Base-by-base conservation (phyloP, 306 rosid species). In the Quercus cerris region DNA sequence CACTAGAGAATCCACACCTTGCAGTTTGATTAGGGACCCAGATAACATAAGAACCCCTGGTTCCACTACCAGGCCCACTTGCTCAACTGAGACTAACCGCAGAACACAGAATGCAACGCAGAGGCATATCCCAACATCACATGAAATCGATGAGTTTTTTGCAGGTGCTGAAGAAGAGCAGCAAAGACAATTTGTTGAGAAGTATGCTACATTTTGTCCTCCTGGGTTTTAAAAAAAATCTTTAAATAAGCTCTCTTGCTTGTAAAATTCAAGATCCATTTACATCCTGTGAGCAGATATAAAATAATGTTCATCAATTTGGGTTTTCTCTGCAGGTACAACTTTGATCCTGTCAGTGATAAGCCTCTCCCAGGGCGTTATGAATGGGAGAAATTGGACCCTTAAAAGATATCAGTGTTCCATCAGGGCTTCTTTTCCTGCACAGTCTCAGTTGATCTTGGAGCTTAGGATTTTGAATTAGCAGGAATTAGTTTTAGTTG, bases 1-100 rank as follows among this genome's bases (percentile, higher is more conserved):
- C 88, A 88, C 97, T 33, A 85, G 99, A 81, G 99, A 95, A 85
- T 87, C 98, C n/a, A 95, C 99, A 20, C 99, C 97, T 57, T 89
- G 91, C 84, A 93, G 91, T 89, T 84, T 95, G 90, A 93, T 91
- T 81, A 87, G 90, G 88, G 89, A 90, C 64, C 86, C 97, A 0
- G 90, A 93, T 59, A 73, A 70, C 75, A 61, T 91, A 77, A 68
- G 87, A 76, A 85, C 97, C 44, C 99, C 99, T 1, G 88, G 99
- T 72, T 95, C 99, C 44, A 87, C 92, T 56, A 93, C 96, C 11
- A 93, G 88, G 88, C 92, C 89, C 18, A 83, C 96, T 75, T 73
- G 78, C 81, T 80, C 93, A 56, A 66, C 92, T 20, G 89, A 86
- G 49, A 80, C 82, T 54, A 77, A 78, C 80, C 75, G 79, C 38